Evolutionary conservation across 1,284 basidiomycete species (phyloP).

Genomic region (Golubevia sp.): DNA sequence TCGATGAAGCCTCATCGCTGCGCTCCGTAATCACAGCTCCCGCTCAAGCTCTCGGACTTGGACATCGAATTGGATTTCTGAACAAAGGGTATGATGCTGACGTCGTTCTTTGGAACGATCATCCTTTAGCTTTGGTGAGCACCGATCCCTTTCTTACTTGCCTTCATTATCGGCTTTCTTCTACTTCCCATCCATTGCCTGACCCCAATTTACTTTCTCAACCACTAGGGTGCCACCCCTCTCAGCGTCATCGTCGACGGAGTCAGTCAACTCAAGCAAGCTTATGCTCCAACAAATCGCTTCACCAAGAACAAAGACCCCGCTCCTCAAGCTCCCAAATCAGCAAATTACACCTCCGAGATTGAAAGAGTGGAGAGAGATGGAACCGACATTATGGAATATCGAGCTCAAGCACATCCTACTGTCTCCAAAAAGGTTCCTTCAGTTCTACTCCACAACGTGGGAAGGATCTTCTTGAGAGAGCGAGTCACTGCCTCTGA

Average conservation of each 20-base stretch:
- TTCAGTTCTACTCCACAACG: constrained; percentile 32
- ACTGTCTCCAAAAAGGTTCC: constrained; percentile 8
- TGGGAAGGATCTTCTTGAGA: constrained; percentile 5
- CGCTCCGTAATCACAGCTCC: constrained; percentile 78
- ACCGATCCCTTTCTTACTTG: constrained; percentile 41
- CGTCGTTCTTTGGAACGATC: constrained; percentile 86
- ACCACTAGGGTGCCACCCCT: constrained; percentile 68
- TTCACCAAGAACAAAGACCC: background rate
- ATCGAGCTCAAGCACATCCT: constrained; percentile 34
- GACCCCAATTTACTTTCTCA: background rate
- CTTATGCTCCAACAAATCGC: constrained; percentile 2
- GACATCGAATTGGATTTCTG: constrained; percentile 79
- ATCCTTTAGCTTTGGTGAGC: constrained; percentile 69
- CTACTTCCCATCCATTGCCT: constrained; percentile 16
- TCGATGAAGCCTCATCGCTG: constrained; percentile 68
- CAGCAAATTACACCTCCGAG: constrained; percentile 28
- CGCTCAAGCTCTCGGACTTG: constrained; percentile 75
- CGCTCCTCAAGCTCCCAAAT: constrained; percentile 15
- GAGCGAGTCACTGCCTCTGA: background rate
- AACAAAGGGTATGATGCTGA: constrained; percentile 70
- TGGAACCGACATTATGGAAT: constrained; percentile 23
- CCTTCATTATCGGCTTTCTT: constrained; percentile 35
- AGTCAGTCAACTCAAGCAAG: constrained; percentile 62
- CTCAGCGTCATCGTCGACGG: constrained; percentile 70
- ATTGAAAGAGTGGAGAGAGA: constrained; percentile 22